Conservation (phyloP, 805 yeast genomes). For the Nakazawaea laoshanensis region DNA sequence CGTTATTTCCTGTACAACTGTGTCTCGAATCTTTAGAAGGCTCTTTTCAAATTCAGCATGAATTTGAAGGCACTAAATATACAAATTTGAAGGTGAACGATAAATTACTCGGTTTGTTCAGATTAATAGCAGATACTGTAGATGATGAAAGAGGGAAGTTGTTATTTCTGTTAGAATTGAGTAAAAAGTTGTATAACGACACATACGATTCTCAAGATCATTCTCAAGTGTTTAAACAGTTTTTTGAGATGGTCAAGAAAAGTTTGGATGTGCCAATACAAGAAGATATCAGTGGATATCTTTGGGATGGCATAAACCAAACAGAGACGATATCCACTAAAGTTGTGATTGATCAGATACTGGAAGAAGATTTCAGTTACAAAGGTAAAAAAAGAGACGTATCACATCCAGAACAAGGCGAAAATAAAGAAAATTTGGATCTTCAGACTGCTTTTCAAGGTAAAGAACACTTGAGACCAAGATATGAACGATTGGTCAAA, state of each 20-base stretch:
- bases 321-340: not conserved
- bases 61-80: constrained; percentile 10
- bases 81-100: constrained; percentile 31
- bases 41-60: constrained; percentile 14
- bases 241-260: constrained; percentile 6
- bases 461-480: no score
- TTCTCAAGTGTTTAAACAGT: constrained; percentile 17
- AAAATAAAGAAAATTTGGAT: not conserved
- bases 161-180: constrained; percentile 22
- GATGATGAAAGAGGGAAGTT: constrained; percentile 19
- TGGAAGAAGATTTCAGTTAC: no score
- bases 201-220: constrained; percentile 16
- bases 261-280: no score
- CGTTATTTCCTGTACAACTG: constrained; percentile 18
- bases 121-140: constrained; percentile 16
- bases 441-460: no score
- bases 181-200: constrained; percentile 19
- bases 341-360: no score
- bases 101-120: constrained; percentile 29
- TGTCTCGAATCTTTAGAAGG: constrained; percentile 13
- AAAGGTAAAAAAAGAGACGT: not conserved
- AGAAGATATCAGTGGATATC: not conserved
- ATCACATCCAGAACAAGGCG: not conserved
- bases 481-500: constrained; percentile 7
- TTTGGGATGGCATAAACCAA: not conserved